A percentile compares a stretch with the other conserved stretches of the same genome.
phyloP scores from a whole-genome alignment of 495 filamentous ascomycete species.

The Xylaria cubensis region DNA sequence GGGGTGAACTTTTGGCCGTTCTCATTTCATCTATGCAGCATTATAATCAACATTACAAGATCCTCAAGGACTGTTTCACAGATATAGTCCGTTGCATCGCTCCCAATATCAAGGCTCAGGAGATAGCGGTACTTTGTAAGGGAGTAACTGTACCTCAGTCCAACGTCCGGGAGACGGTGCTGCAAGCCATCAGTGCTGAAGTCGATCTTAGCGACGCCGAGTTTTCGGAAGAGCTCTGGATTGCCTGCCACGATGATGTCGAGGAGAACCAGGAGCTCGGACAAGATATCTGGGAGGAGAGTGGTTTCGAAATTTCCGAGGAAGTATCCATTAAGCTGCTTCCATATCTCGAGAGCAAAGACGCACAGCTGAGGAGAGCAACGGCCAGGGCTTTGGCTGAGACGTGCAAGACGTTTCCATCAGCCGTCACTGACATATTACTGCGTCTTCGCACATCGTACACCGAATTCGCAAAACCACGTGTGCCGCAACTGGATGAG shows the following conservation, averaged over 20 bases:
- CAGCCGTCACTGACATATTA: constrained; percentile 57
- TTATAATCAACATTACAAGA: constrained; percentile 91
- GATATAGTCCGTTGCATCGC: constrained; percentile 83
- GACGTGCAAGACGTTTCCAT: constrained; percentile 63
- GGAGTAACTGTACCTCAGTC: constrained; percentile 79
- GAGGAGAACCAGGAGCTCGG: constrained; percentile 87
- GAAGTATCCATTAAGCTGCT: constrained; percentile 69
- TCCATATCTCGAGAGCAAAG: constrained; percentile 78
- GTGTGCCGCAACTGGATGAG: constrained; percentile 80
- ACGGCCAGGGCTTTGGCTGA: constrained; percentile 84
- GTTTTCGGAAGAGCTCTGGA: constrained; percentile 91
- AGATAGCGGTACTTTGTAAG: constrained; percentile 73
- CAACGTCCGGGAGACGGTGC: constrained; percentile 79
- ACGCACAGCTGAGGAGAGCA: constrained; percentile 80
- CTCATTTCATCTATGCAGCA: constrained; percentile 83
- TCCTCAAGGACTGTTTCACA: constrained; percentile 87
- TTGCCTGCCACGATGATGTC: constrained; percentile 87
- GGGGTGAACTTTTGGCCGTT: constrained; percentile 69
- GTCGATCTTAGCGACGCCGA: constrained; percentile 86
- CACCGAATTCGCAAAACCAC: constrained; percentile 76
- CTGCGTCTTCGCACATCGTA: constrained; percentile 71
- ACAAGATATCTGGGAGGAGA: constrained; percentile 91
- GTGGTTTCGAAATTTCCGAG: constrained; percentile 72
- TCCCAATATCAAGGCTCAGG: constrained; percentile 70
- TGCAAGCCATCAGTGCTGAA: constrained; percentile 90